These are phyloP conservation scores for Aspergillus affinis DNA, from an alignment of 495 filamentous ascomycete species.

Conservation along the genomic window DNA sequence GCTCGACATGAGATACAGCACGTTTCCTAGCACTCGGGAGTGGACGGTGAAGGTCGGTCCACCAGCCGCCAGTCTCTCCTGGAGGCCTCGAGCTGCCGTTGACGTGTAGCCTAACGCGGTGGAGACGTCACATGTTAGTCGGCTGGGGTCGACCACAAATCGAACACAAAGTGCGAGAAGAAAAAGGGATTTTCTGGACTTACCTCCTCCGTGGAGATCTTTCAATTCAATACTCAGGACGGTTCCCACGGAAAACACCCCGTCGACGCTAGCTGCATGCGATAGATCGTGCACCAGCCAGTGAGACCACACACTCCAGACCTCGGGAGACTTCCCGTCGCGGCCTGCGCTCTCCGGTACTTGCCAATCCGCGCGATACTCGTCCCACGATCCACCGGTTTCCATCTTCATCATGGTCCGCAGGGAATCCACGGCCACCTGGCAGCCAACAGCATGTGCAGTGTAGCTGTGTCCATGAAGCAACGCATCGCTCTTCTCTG, in stretches of 20 bases:
- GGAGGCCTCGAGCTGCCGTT: constrained; percentile 59
- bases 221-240: constrained; percentile 66
- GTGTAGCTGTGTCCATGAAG: constrained; percentile 83
- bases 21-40: constrained; percentile 72
- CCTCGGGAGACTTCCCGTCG: constrained; percentile 11
- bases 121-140: constrained; percentile 23
- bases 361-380: constrained; percentile 46
- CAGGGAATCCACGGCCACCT: constrained; percentile 63
- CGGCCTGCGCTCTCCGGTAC: background rate
- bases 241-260: constrained; percentile 67
- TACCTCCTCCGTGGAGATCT: constrained; percentile 47
- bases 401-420: constrained; percentile 57
- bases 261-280: constrained; percentile 49
- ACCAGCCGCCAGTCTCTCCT: constrained; percentile 48
- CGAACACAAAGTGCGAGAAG: background rate
- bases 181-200: constrained; percentile 15
- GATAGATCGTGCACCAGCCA: constrained; percentile 57
- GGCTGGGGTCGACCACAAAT: constrained; percentile 8
- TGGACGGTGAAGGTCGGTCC: constrained; percentile 58
- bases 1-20: constrained; percentile 75
- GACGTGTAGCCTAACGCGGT: constrained; percentile 60
- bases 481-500: constrained; percentile 68
- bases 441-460: constrained; percentile 73
- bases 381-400: constrained; percentile 46
- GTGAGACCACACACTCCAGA: constrained; percentile 71